Percentiles rank a stretch among this genome's conserved stretches.
These are phyloP conservation scores for Crithidia bombi DNA, from an alignment of 208 protist genomes.

Conservation along the genomic window DNA sequence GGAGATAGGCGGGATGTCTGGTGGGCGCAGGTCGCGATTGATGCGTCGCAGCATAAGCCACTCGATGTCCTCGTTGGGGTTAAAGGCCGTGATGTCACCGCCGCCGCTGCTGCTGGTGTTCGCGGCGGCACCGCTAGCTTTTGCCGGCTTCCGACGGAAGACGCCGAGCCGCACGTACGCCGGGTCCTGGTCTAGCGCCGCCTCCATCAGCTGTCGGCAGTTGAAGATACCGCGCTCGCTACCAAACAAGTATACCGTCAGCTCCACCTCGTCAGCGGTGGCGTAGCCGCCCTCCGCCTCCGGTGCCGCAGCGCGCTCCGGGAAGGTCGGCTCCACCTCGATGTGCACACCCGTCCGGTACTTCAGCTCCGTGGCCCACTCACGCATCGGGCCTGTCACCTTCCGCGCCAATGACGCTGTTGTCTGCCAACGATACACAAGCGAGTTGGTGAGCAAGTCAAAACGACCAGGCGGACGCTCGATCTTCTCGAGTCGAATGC, in stretches of 20 bases:
- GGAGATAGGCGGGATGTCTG: constrained; percentile 90
- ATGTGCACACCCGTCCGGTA: constrained; percentile 91
- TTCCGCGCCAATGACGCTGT: constrained; percentile 78
- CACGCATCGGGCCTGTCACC: constrained; percentile 86
- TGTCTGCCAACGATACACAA: constrained; percentile 89
- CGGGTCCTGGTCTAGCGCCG: constrained; percentile 75
- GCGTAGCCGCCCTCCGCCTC: constrained; percentile 61
- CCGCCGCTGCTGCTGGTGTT: neutral
- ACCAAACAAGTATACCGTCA: constrained; percentile 90
- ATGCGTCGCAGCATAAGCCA: constrained; percentile 91
- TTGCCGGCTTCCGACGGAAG: constrained; percentile 71
- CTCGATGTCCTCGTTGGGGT: constrained; percentile 53
- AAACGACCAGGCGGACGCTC: constrained; percentile 76
- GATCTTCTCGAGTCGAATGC: constrained; percentile 67
- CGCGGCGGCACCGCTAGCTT: neutral
- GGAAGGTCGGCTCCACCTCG: constrained; percentile 82
- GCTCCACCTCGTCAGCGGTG: constrained; percentile 84
- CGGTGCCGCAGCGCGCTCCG: constrained; percentile 42
- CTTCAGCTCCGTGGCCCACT: constrained; percentile 91
- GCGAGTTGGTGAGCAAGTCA: constrained; percentile 89
- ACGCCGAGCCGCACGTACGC: constrained; percentile 87
- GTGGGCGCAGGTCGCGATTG: constrained; percentile 87
- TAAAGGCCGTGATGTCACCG: neutral
- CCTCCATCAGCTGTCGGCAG: constrained; percentile 88
- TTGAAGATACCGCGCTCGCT: constrained; percentile 89